Evolutionary conservation across 306 rosid species (phyloP).

Genomic region (Spatholobus suberectus): DNA sequence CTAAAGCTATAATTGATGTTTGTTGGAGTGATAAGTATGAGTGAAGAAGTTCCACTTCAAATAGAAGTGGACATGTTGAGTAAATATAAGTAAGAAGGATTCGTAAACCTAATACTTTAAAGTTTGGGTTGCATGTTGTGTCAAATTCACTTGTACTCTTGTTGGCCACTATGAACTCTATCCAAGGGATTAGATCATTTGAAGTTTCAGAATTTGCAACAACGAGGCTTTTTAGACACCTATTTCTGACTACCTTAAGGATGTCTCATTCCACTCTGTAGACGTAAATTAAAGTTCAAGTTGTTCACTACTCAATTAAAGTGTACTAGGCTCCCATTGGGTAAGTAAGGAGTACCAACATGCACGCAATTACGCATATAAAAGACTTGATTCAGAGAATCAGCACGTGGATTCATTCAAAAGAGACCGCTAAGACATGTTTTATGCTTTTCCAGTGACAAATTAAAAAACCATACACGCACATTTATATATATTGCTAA

Average conservation of each 20-base stretch:
- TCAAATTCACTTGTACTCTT: no score
- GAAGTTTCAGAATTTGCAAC: no score
- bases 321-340: not conserved
- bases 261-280: not conserved
- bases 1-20: no score
- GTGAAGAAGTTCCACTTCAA: no score
- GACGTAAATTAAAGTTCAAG: not conserved
- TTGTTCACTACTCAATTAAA: constrained; percentile 3
- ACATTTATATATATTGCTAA: not conserved
- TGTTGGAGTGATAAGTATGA: no score
- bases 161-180: no score
- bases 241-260: not conserved
- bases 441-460: not conserved
- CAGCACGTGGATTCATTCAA: not conserved
- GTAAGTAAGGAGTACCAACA: not conserved
- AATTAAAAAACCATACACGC: not conserved
- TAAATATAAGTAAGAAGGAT: no score
- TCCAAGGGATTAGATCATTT: no score
- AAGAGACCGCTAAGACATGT: not conserved
- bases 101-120: no score
- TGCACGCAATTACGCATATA: constrained; percentile 16
- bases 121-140: no score
- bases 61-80: no score
- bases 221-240: no score
- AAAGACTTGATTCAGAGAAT: not conserved